Percentiles rank a stretch among this genome's conserved stretches.
Evolutionary conservation across 208 protist species (phyloP).

Genomic region (Trypanosoma scelopori): DNA sequence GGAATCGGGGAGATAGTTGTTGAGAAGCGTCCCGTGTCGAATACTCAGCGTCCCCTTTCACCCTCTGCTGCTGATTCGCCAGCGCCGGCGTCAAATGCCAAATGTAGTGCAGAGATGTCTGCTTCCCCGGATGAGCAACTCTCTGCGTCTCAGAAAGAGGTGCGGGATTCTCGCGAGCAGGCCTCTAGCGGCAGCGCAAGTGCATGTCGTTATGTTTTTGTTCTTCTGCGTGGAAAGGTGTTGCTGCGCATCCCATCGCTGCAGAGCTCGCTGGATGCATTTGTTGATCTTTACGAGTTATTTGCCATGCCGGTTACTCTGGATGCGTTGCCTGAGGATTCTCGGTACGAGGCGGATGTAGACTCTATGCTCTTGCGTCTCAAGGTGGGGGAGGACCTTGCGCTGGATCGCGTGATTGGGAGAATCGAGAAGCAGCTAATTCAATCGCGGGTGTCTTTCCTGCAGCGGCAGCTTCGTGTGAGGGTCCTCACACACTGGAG

Average conservation of each 20-base stretch:
- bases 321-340: constrained; percentile 44
- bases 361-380: constrained; percentile 47
- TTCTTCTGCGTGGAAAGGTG: constrained; percentile 43
- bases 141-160: not conserved
- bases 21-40: constrained; percentile 3
- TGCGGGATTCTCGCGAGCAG: not conserved
- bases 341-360: constrained; percentile 54
- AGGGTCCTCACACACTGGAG: constrained; percentile 33
- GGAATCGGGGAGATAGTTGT: constrained; percentile 17
- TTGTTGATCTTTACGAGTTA: constrained; percentile 52
- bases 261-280: constrained; percentile 35
- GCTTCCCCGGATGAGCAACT: not conserved
- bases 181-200: not conserved
- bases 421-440: constrained; percentile 37
- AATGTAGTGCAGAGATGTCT: not conserved
- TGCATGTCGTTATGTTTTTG: constrained; percentile 22
- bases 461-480: constrained; percentile 33
- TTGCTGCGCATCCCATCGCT: constrained; percentile 31
- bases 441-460: constrained; percentile 35
- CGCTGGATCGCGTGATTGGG: constrained; percentile 32
- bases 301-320: constrained; percentile 52
- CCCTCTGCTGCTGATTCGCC: not conserved
- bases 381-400: constrained; percentile 14
- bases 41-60: not conserved
- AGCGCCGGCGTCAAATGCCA: not conserved